Evolutionary conservation across 495 filamentous ascomycete species (phyloP).

Genomic region (Penicillium ucsense): DNA sequence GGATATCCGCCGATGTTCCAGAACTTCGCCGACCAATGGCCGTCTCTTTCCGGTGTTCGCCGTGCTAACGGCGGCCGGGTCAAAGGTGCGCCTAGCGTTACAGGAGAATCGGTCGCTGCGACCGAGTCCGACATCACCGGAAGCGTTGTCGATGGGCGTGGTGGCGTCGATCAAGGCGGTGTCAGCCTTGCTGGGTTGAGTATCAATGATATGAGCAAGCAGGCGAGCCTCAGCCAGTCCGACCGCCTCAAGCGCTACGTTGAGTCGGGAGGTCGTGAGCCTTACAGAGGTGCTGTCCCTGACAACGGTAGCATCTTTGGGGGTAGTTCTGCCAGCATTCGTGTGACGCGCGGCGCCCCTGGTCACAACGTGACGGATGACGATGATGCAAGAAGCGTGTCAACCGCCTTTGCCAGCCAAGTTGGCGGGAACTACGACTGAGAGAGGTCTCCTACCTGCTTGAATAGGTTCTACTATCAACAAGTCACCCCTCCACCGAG

Average conservation of each 20-base stretch:
- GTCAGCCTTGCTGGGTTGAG: conserved; percentile 76
- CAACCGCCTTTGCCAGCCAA: conserved; percentile 92
- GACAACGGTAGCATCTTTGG: conserved; percentile 64
- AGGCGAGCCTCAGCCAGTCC: conserved; percentile 74
- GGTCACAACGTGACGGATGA: conserved; percentile 49
- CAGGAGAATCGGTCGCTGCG: conserved; percentile 81
- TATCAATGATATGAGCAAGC: conserved; percentile 65
- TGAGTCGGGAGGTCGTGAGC: conserved; percentile 58
- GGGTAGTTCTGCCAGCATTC: conserved; percentile 57
- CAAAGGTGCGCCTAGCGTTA: conserved; percentile 64
- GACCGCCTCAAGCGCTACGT: conserved; percentile 82
- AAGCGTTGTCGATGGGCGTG: conserved; percentile 59
- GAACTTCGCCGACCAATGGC: conserved; percentile 86
- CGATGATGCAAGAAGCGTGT: conserved; percentile 91
- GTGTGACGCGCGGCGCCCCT: conserved; percentile 38
- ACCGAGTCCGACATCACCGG: conserved; percentile 77
- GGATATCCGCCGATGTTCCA: conserved; percentile 95
- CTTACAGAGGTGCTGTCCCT: conserved; percentile 34
- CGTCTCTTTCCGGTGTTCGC: conserved; percentile 55
- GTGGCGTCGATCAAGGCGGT: conserved; percentile 67
- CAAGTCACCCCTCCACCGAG: conserved; percentile 9
- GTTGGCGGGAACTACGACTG: conserved; percentile 87
- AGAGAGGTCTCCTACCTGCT: conserved; percentile 23
- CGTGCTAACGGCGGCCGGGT: conserved; percentile 51
- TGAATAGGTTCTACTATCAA: conserved; percentile 10